Evolutionary conservation across 2,329 filamentous ascomycete species (phyloP).

Genomic region (Paracoccidioides brasiliensis): DNA sequence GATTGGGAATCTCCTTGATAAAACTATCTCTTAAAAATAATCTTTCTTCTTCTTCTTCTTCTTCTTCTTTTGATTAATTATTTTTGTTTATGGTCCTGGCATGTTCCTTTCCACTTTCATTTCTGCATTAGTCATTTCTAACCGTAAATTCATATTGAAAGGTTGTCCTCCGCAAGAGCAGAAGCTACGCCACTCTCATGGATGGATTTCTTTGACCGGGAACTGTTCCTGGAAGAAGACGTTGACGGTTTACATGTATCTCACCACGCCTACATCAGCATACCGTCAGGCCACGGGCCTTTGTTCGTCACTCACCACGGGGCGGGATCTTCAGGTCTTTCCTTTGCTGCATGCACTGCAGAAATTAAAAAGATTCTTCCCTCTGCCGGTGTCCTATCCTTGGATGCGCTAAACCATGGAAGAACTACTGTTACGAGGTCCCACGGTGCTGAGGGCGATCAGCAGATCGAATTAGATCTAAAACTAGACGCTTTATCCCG

Average conservation of each 20-base stretch:
- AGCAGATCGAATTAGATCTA: conserved; percentile 45
- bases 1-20: too few species aligned
- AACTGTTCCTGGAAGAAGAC: conserved; percentile 52
- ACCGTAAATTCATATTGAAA: background rate
- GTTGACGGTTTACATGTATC: conserved; percentile 37
- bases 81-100: background rate
- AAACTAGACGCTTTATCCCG: conserved; percentile 57
- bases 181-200: conserved; percentile 54
- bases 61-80: background rate
- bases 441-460: conserved; percentile 20
- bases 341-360: conserved; percentile 68
- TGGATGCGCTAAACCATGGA: conserved; percentile 82
- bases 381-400: conserved; percentile 65
- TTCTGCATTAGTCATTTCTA: background rate
- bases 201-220: conserved; percentile 83
- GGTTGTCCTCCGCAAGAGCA: conserved; percentile 3
- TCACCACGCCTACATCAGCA: conserved; percentile 80
- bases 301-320: conserved; percentile 92
- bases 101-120: background rate
- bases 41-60: too few species aligned
- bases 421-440: conserved; percentile 36
- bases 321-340: conserved; percentile 82
- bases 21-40: too few species aligned
- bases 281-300: conserved; percentile 58
- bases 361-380: conserved; percentile 69